Evolutionary conservation across 2,329 filamentous ascomycete species (phyloP), one percentile per base, ranked within the genome.

Genomic region (Paraphaeosphaeria sporulosa): DNA sequence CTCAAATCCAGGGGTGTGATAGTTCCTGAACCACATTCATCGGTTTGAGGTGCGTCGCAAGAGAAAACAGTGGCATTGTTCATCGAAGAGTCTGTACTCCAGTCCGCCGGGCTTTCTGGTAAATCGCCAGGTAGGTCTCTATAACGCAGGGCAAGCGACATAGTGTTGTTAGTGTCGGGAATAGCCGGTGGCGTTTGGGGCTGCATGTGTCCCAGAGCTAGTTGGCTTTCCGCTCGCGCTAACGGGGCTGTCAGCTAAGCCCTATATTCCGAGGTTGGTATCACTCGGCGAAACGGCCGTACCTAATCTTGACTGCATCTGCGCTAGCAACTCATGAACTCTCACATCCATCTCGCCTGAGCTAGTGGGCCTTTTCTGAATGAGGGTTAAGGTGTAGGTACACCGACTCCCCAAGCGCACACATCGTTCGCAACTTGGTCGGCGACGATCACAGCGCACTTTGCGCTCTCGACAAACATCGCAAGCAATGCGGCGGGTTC

Each of bases 401-500:
- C 40, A 43, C 13, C 40, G 40, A 17, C n/a, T 43, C n/a, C 40
- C 40, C 40, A 43, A 17, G 6, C 40, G 40, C 12, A 43, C n/a
- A 17, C 40, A 43, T 43, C 40, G 12, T 43, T 43, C 40, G n/a
- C 40, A 43, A 17, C 40, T 43, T 8, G 40, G 40, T 17, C n/a
- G 40, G 40, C 40, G 40, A 17, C 40, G 40, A 19, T 43, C 40
- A 17, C 40, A 43, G 40, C 40, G 40, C n/a, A 43, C 40, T 43
- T 43, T 43, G 40, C 40, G 40, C n/a, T 43, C 40, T 43, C 40
- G 40, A 43, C 40, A 43, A 17, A 43, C n/a, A 43, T 43, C 40
- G 40, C 40, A 43, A 19, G 40, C 40, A 19, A 43, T 43, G 40
- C 40, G 40, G 40, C 40, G 40, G n/a, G 40, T 43, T 43, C 40